These are phyloP conservation scores for Avicennia marina DNA, from an alignment of 257 asterid species.

Conservation along the genomic window DNA sequence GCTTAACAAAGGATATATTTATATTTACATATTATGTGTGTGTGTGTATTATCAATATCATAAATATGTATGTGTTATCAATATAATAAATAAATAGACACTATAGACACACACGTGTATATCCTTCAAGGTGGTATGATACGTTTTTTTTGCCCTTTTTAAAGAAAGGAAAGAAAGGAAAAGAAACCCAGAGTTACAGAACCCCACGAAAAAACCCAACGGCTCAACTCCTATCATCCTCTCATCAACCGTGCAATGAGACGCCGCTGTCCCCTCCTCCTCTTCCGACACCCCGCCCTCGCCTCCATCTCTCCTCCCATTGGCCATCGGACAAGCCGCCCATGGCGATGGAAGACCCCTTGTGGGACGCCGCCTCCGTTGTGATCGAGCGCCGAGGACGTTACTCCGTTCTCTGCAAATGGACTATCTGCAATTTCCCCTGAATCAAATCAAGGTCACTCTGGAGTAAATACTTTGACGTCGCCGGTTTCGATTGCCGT, in stretches of 20 bases:
- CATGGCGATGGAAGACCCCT: conserved; percentile 72
- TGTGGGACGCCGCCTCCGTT: conserved; percentile 41
- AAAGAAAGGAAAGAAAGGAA: too few relatives aligned
- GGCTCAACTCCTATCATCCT: conserved; percentile 12
- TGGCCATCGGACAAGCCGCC: conserved; percentile 46
- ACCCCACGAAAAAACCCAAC: too few relatives aligned
- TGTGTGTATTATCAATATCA: too few relatives aligned
- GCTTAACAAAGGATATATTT: too few relatives aligned
- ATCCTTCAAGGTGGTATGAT: too few relatives aligned
- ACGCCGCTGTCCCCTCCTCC: conserved; percentile 61
- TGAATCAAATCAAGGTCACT: conserved; percentile 76
- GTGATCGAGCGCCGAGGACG: conserved; percentile 76
- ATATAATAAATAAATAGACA: too few relatives aligned
- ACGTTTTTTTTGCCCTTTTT: too few relatives aligned
- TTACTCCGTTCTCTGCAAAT: conserved; percentile 73
- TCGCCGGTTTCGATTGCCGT: conserved; percentile 96
- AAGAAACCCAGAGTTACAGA: too few relatives aligned
- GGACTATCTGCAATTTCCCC: conserved; percentile 83
- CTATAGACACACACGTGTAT: too few relatives aligned
- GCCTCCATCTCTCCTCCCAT: conserved; percentile 17
- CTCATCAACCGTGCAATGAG: conserved; percentile 41
- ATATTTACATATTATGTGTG: too few relatives aligned
- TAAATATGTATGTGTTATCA: too few relatives aligned
- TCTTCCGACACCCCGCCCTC: conserved; percentile 28
- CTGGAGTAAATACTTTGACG: conserved; percentile 93